Evolutionary conservation across 106 monocot species (phyloP).

Genomic region (Platanthera zijinensis): DNA sequence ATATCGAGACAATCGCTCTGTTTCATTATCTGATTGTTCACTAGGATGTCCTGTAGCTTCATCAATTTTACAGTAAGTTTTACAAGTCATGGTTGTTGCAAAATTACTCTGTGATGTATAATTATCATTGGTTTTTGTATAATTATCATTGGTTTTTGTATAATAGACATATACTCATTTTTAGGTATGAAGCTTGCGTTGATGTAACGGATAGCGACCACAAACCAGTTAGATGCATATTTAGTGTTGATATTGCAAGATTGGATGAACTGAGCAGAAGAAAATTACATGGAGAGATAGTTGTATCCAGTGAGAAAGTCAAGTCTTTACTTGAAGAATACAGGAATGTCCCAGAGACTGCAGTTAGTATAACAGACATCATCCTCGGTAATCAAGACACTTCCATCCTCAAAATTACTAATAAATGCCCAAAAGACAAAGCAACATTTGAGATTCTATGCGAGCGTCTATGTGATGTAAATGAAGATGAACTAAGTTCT

Average conservation of each 20-base stretch:
- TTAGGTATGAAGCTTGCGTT: constrained; percentile 66
- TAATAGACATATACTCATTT: neutral
- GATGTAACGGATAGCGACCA: constrained; percentile 62
- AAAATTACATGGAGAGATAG: neutral
- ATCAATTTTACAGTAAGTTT: constrained; percentile 38
- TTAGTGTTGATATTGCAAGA: constrained; percentile 14
- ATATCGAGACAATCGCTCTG: constrained; percentile 58
- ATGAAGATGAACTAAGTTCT: neutral
- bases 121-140: neutral
- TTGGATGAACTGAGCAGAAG: neutral
- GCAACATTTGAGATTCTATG: neutral
- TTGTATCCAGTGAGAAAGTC: neutral
- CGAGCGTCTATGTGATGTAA: neutral
- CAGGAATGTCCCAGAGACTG: neutral
- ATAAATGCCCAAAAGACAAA: neutral
- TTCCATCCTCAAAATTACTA: neutral
- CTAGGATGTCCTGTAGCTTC: constrained; percentile 55
- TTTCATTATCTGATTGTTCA: constrained; percentile 51
- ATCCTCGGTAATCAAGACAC: neutral
- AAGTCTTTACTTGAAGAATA: constrained; percentile 1
- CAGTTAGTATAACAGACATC: neutral
- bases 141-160: neutral
- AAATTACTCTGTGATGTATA: neutral
- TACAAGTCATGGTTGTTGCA: neutral
- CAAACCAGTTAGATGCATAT: constrained; percentile 70